Percentiles rank a stretch among this genome's conserved stretches.
These are phyloP conservation scores for Globisporangium carolinianum DNA, from an alignment of 352 stramenopile genomes.

Conservation along the genomic window DNA sequence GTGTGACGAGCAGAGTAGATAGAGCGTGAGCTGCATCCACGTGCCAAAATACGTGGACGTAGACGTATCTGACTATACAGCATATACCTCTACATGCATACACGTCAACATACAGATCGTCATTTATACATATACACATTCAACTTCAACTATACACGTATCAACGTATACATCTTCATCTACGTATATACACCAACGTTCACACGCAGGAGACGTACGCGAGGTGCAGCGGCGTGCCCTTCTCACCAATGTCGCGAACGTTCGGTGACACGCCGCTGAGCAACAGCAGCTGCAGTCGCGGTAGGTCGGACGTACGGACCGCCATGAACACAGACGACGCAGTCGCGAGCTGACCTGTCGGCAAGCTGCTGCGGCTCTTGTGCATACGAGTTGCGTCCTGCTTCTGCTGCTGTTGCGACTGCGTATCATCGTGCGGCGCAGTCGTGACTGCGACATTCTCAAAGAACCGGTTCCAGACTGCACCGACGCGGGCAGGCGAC, in stretches of 20 bases:
- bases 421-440: not conserved
- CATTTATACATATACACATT: not conserved
- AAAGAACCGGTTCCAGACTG: slow-evolving; percentile 77
- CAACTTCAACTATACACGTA: not conserved
- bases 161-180: not conserved
- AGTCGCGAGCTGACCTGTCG: not conserved
- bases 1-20: not conserved
- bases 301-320: slow-evolving; percentile 36
- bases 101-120: slow-evolving; percentile 2
- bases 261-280: slow-evolving; percentile 47
- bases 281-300: slow-evolving; percentile 38
- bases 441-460: slow-evolving; percentile 35
- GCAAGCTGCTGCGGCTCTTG: not conserved
- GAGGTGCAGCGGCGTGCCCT: slow-evolving; percentile 63
- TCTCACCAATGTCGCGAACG: slow-evolving; percentile 45
- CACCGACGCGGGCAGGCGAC: slow-evolving; percentile 41
- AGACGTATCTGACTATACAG: no score
- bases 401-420: not conserved
- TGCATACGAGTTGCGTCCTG: no score
- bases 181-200: no score
- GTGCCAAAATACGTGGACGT: no score
- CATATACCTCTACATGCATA: no score
- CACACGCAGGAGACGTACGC: slow-evolving; percentile 25
- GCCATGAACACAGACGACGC: slow-evolving; percentile 35
- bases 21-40: no score